phyloP scores from a whole-genome alignment of 441 rosid species.

The Eutrema salsugineum region DNA sequence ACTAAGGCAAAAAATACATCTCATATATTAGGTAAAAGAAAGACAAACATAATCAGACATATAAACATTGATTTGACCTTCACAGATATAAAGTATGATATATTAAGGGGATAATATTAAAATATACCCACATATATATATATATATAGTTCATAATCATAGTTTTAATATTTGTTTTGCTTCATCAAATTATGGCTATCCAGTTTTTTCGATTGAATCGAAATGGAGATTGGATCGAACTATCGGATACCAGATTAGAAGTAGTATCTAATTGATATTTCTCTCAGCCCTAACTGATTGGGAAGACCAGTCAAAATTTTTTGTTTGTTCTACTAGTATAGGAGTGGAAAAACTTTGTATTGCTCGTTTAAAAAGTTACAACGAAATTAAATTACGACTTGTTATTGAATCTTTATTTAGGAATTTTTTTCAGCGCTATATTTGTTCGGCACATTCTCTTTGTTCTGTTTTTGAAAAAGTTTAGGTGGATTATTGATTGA shows the following conservation, averaged over 20 bases:
- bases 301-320: too few relatives aligned
- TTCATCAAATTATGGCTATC: too few relatives aligned
- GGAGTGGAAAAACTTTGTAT: too few relatives aligned
- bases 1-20: conserved; percentile 13
- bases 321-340: too few relatives aligned
- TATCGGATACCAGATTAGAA: too few relatives aligned
- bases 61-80: conserved; percentile 23
- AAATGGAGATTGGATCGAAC: too few relatives aligned
- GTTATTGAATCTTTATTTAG: background rate
- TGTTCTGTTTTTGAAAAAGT: background rate
- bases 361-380: background rate
- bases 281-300: too few relatives aligned
- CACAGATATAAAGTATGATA: conserved; percentile 4
- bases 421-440: background rate
- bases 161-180: too few relatives aligned
- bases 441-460: background rate
- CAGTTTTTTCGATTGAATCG: too few relatives aligned
- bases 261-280: too few relatives aligned
- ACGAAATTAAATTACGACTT: background rate
- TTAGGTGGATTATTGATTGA: background rate
- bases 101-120: background rate
- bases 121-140: background rate
- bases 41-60: conserved; percentile 23
- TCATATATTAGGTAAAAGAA: conserved; percentile 4
- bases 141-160: too few relatives aligned